Base-by-base conservation (phyloP, 345 rosid genomes). In the Hirschfeldia incana region DNA sequence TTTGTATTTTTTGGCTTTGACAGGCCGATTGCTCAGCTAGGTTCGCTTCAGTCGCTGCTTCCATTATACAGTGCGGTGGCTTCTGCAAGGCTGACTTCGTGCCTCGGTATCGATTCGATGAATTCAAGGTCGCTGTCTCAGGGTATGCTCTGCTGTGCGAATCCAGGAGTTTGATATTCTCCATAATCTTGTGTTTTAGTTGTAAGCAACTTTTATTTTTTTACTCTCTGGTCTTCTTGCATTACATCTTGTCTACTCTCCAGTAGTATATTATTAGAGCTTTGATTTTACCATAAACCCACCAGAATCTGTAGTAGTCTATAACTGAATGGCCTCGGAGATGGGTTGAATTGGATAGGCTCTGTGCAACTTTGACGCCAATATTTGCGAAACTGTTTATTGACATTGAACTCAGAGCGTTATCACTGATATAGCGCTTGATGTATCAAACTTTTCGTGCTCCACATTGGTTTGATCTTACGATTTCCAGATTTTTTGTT, bases 121-220 rank as follows among this genome's bases (percentile, higher is more conserved):
- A 86, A 87, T 69, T 89, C 97, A 16, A 87, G 97, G 85, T 94
- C 97, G 32, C 81, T 92, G 89, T 91, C 94, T 83, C 98, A 92
- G 98, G 98, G 97, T 92, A 92, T 89, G 98, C 85, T 94, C 73
- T 89, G 94, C 93, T 87, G 87, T 90, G 98, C 97, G 61, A 88
- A 92, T 77, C 97, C 97, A 80, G 97, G 97, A 83, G 98, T 91
- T 91, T 94, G 97, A 92, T 87, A 74, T 61, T 82, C 82, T 74
- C 70, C 88, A 51, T 85, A 80, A 83, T 85, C 84, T 72, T 85
- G 78, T 79, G 83, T 88, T 87, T 87, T 89, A 75, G 80, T 85
- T 60, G 95, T 88, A 89, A 92, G 90, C 89, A 81, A 81, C 73
- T 83, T 83, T 84, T 77, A 73, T 76, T 13, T 76, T 13, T 21